Conservation (phyloP, 768 basidiomycete species). For the Suillus ampliporus region DNA sequence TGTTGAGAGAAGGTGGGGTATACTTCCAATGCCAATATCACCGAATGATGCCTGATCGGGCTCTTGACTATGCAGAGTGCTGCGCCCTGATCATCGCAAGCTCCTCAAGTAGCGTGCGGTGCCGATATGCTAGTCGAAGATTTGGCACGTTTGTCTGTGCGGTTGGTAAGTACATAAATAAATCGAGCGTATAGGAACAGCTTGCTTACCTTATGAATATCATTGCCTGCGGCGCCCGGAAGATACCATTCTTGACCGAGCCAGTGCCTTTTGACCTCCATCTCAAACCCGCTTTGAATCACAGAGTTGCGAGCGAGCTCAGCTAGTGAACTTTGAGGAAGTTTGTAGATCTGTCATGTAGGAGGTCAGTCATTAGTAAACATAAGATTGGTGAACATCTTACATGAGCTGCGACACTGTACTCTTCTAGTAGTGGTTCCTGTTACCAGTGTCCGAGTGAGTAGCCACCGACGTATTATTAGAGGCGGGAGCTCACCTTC, state of each 20-base stretch:
- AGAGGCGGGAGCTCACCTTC: constrained; percentile 61
- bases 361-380: not conserved
- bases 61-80: constrained; percentile 1
- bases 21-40: not conserved
- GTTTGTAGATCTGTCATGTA: constrained; percentile 82
- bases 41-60: not conserved
- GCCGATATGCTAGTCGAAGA: constrained; percentile 87
- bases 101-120: constrained; percentile 88
- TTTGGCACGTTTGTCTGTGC: constrained; percentile 95
- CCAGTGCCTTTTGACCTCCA: constrained; percentile 97
- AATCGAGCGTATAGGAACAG: constrained; percentile 1
- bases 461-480: not conserved
- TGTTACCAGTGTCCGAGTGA: constrained; percentile 33
- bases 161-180: constrained; percentile 12
- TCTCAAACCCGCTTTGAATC: constrained; percentile 96
- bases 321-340: constrained; percentile 92
- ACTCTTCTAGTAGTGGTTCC: constrained; percentile 96
- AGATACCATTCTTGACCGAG: constrained; percentile 93
- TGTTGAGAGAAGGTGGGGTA: not conserved
- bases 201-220: constrained; percentile 85
- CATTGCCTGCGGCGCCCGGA: constrained; percentile 91
- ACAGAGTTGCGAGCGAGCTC: constrained; percentile 99
- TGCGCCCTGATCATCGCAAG: constrained; percentile 65
- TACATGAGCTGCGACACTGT: constrained; percentile 96
- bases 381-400: constrained; percentile 27